Evolutionary conservation across 257 asterid species (phyloP), one percentile per base, ranked within the genome.

Genomic region (Paulownia fortunei): DNA sequence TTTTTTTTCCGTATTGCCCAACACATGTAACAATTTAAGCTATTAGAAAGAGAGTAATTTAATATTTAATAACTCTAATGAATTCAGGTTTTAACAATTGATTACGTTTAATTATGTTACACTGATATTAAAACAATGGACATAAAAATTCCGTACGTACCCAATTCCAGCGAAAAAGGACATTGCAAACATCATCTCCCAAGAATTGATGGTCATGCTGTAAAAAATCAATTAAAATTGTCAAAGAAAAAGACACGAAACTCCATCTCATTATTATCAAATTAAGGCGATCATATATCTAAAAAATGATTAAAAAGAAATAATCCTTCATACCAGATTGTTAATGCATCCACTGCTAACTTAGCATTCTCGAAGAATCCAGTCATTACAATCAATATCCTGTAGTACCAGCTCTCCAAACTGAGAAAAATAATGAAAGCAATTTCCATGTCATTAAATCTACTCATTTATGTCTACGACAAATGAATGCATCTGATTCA

Each of bases 331-430:
- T 79, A 89, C 94, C 94, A 89, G 15, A 86, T 73, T 4, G 92
- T 81, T 49, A 89, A 63, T 6, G 92, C 90, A 82, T 86, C 90
- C n/a, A 88, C 88, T 0, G 87, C 88, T 8, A 87, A 1, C 10
- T 86, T 76, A 0, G 92, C 89, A 59, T 89, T 74, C 7, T 76
- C 65, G 65, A 86, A 71, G 77, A 77, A 64, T 23, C 91, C 92
- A 11, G 92, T 85, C 89, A 89, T 82, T 41, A 87, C 3, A 54
- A 89, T 77, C 60, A 87, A 68, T 41, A 86, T 87, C 72, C 90
- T 75, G 85, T 87, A 86, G 73, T 89, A 89, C 94, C 94, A 89
- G 16, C 86, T 88, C 82, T 89, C 94, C 92, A 89, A 58, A 79
- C 94, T 89, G 85, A 12, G 30, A 21, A 46, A 3, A 15, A 15